These are phyloP conservation scores for Phytophthora fragariaefolia DNA, from an alignment of 352 stramenopile genomes.

Conservation along the genomic window DNA sequence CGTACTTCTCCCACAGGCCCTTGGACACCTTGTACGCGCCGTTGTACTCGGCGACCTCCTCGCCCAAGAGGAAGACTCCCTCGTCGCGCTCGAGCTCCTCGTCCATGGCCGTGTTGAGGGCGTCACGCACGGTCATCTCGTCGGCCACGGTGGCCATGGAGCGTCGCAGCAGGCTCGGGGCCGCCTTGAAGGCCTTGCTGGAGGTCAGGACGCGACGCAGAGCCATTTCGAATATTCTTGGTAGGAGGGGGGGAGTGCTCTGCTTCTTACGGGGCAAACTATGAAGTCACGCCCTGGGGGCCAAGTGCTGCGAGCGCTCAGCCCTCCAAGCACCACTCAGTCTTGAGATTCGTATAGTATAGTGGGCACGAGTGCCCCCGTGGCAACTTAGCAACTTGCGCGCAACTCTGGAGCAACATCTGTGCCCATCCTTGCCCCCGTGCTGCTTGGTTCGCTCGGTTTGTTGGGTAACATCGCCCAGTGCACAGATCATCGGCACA, in stretches of 20 bases:
- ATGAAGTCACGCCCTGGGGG: conserved; percentile 26
- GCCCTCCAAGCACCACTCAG: conserved; percentile 26
- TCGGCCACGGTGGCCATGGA: conserved; percentile 77
- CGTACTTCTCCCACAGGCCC: conserved; percentile 99
- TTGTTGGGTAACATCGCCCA: not conserved
- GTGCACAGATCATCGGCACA: conserved; percentile 12
- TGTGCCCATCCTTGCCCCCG: conserved; percentile 13
- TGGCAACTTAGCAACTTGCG: not conserved
- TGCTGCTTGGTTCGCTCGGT: too few species aligned
- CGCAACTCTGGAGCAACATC: conserved; percentile 1
- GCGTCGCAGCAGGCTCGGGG: conserved; percentile 51
- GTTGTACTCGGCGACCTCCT: conserved; percentile 99
- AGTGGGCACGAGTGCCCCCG: not conserved
- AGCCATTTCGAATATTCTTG: conserved; percentile 45
- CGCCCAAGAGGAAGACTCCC: conserved; percentile 94
- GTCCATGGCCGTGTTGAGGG: conserved; percentile 98
- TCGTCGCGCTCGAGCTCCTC: conserved; percentile 99
- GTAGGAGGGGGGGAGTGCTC: conserved; percentile 10
- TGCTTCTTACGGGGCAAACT: conserved; percentile 43
- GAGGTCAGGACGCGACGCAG: conserved; percentile 60
- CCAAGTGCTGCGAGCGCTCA: not conserved
- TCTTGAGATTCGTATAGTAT: not conserved
- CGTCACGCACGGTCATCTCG: conserved; percentile 97
- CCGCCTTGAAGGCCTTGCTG: conserved; percentile 40
- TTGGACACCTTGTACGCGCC: conserved; percentile 99